These are phyloP conservation scores for Rhodomyrtus tomentosa DNA, from an alignment of 345 rosid genomes.

Conservation along the genomic window DNA sequence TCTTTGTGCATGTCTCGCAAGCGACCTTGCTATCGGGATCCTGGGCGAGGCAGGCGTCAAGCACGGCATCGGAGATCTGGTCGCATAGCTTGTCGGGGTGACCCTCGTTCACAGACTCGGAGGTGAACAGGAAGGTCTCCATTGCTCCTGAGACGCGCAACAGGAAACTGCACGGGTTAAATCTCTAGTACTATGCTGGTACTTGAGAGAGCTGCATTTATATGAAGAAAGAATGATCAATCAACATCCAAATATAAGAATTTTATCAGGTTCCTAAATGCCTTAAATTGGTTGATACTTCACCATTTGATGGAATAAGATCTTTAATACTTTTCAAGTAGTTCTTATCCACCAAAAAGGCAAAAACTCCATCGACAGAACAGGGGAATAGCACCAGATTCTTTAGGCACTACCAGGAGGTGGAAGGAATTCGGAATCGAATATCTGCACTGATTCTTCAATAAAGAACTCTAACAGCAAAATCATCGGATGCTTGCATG, in stretches of 20 bases:
- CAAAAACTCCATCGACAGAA: background rate
- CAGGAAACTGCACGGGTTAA: background rate
- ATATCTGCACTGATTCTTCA: background rate
- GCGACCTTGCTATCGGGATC: conserved; percentile 43
- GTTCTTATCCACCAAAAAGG: background rate
- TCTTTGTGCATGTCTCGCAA: conserved; percentile 37
- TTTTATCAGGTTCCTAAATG: background rate
- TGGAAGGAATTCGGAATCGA: background rate
- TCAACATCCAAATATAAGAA: background rate
- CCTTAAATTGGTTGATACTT: background rate
- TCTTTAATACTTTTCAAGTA: background rate
- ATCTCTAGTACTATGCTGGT: background rate
- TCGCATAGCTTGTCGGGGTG: conserved; percentile 43
- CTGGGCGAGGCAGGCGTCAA: conserved; percentile 36
- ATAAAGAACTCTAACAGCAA: background rate
- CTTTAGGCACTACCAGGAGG: background rate
- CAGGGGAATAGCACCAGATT: background rate
- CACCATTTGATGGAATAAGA: background rate
- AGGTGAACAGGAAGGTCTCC: conserved; percentile 41
- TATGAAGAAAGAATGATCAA: background rate
- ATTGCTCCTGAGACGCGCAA: conserved; percentile 1
- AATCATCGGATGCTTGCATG: background rate
- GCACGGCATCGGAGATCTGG: conserved; percentile 40
- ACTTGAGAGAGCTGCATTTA: background rate
- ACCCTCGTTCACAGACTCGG: conserved; percentile 44